Percentiles rank a stretch among this genome's conserved stretches.
Evolutionary conservation across 2,329 filamentous ascomycete species (phyloP).

Genomic region (Mollisia scopiformis): DNA sequence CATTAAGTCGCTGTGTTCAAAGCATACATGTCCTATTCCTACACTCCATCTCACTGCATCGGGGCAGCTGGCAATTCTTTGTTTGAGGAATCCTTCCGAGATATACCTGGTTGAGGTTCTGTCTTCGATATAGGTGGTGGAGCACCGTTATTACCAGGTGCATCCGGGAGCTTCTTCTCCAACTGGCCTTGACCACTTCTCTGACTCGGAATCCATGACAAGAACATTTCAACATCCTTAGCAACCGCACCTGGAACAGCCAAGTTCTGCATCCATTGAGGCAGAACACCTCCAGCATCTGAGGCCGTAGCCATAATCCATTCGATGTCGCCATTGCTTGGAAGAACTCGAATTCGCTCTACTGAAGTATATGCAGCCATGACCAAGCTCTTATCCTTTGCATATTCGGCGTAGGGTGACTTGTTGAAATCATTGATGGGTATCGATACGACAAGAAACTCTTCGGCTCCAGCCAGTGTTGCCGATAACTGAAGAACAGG

Average conservation of each 20-base stretch:
- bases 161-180: constrained; percentile 8
- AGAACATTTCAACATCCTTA: constrained; percentile 72
- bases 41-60: not conserved
- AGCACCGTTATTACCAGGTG: not conserved
- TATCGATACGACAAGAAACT: constrained; percentile 62
- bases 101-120: not conserved
- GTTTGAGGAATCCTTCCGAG: not conserved
- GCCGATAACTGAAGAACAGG: constrained; percentile 65
- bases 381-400: constrained; percentile 51
- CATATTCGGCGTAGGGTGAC: constrained; percentile 35
- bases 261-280: constrained; percentile 66
- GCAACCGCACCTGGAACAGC: constrained; percentile 64
- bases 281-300: constrained; percentile 69
- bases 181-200: constrained; percentile 13
- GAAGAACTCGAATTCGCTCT: constrained; percentile 53
- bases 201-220: constrained; percentile 57
- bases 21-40: not conserved
- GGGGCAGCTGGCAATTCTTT: constrained; percentile 17
- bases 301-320: constrained; percentile 82
- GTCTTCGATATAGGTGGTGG: constrained; percentile 13
- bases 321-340: constrained; percentile 52
- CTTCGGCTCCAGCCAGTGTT: constrained; percentile 41
- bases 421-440: constrained; percentile 49
- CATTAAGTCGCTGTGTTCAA: not conserved
- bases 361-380: constrained; percentile 66